Evolutionary conservation across 2,329 filamentous ascomycete genomes (phyloP).

Genomic region (Blastomyces emzantsi): DNA sequence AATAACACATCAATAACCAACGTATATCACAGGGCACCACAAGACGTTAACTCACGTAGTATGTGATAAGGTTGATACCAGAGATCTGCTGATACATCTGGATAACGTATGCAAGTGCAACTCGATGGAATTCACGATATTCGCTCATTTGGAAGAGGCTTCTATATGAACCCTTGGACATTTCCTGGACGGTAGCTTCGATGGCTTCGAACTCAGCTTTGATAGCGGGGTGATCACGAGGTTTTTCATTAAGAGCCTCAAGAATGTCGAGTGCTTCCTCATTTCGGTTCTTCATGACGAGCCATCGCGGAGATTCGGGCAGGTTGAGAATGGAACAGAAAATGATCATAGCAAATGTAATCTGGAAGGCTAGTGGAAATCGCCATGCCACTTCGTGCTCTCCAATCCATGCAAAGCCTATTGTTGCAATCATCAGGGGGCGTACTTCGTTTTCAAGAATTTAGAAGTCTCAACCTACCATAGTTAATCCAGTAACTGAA

Average conservation of each 20-base stretch:
- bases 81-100: slow-evolving; percentile 34
- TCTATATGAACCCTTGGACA: slow-evolving; percentile 33
- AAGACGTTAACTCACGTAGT: slow-evolving; percentile 32
- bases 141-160: slow-evolving; percentile 33
- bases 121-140: slow-evolving; percentile 29
- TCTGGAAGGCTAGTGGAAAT: slow-evolving; percentile 50
- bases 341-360: slow-evolving; percentile 46
- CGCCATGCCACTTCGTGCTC: slow-evolving; percentile 35
- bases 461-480: slow-evolving; percentile 27
- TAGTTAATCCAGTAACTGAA: slow-evolving; percentile 43
- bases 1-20: slow-evolving; percentile 4
- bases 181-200: slow-evolving; percentile 31
- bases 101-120: slow-evolving; percentile 26
- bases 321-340: slow-evolving; percentile 29
- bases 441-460: background rate
- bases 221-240: slow-evolving; percentile 31
- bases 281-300: slow-evolving; percentile 36
- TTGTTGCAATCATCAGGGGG: background rate
- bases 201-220: slow-evolving; percentile 33
- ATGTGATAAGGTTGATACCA: slow-evolving; percentile 31
- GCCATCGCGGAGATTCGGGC: slow-evolving; percentile 38
- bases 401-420: slow-evolving; percentile 9
- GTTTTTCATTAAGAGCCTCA: slow-evolving; percentile 37
- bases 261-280: slow-evolving; percentile 30
- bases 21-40: slow-evolving; percentile 25